These are phyloP conservation scores for Saturnispora saitoi DNA, from an alignment of 805 yeast genomes.

Conservation along the genomic window DNA sequence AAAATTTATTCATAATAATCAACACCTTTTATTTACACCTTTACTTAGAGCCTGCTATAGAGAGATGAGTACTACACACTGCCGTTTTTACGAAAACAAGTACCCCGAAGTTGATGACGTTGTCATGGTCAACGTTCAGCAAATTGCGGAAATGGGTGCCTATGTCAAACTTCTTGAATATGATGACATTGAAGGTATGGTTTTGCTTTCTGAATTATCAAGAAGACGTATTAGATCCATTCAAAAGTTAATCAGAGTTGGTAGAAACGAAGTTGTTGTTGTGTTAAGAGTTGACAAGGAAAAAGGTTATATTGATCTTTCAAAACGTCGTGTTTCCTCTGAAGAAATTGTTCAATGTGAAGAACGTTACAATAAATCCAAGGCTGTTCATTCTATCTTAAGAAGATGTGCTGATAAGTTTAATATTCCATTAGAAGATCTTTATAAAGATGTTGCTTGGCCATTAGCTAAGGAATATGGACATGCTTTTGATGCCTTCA, in stretches of 20 bases:
- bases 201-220: slow-evolving; percentile 85
- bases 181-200: slow-evolving; percentile 99
- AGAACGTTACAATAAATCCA: slow-evolving; percentile 92
- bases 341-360: slow-evolving; percentile 97
- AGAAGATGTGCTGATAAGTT: slow-evolving; percentile 98
- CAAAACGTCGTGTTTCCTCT: slow-evolving; percentile 95
- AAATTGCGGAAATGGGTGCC: slow-evolving; percentile 99
- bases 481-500: slow-evolving; percentile 96
- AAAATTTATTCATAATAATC: not conserved
- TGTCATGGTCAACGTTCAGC: slow-evolving; percentile 97
- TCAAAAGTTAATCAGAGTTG: slow-evolving; percentile 95
- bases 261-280: slow-evolving; percentile 96
- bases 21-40: not conserved
- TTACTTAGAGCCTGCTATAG: not conserved
- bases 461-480: slow-evolving; percentile 93
- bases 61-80: slow-evolving; percentile 74
- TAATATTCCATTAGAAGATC: slow-evolving; percentile 72
- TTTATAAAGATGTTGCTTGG: slow-evolving; percentile 92
- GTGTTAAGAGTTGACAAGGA: slow-evolving; percentile 97
- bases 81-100: slow-evolving; percentile 96
- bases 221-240: slow-evolving; percentile 98
- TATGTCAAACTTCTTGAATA: slow-evolving; percentile 92
- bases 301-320: slow-evolving; percentile 95
- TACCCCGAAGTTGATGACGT: slow-evolving; percentile 98
- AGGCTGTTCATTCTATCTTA: slow-evolving; percentile 95